Percentiles rank a stretch among this genome's conserved stretches.
Evolutionary conservation across 345 rosid species (phyloP).

Genomic region (Luvunga scandens): DNA sequence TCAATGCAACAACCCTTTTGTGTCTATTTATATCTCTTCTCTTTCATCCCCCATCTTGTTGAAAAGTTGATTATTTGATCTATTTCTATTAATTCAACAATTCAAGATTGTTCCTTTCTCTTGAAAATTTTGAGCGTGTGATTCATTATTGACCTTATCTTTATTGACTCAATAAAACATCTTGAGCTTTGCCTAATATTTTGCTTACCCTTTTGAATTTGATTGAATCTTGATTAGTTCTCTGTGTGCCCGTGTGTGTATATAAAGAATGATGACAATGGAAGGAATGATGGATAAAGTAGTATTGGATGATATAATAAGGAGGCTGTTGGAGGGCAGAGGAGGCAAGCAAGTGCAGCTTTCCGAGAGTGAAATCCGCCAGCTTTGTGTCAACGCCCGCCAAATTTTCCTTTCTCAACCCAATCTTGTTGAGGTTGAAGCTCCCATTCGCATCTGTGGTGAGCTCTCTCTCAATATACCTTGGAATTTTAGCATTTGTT

Average conservation of each 20-base stretch:
- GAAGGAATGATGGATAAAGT: conserved; percentile 77
- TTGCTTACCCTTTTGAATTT: background rate
- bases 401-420: conserved; percentile 92
- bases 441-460: conserved; percentile 95
- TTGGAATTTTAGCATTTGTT: background rate
- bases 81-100: background rate
- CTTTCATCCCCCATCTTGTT: background rate
- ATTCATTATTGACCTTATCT: conserved; percentile 2
- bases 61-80: conserved; percentile 8
- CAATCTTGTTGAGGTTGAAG: conserved; percentile 70
- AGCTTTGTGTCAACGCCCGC: conserved; percentile 89
- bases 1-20: conserved; percentile 7
- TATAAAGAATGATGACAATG: conserved; percentile 45
- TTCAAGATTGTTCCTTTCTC: conserved; percentile 1
- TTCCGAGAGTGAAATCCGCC: conserved; percentile 97
- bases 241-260: background rate
- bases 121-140: conserved; percentile 12
- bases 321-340: conserved; percentile 87
- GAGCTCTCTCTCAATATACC: conserved; percentile 24
- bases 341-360: conserved; percentile 95
- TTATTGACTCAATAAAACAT: background rate
- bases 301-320: conserved; percentile 87
- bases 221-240: background rate
- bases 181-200: conserved; percentile 19
- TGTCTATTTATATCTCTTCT: background rate